These are phyloP conservation scores for Sugiyamaella valdiviana DNA, from an alignment of 805 yeast species.

Conservation along the genomic window DNA sequence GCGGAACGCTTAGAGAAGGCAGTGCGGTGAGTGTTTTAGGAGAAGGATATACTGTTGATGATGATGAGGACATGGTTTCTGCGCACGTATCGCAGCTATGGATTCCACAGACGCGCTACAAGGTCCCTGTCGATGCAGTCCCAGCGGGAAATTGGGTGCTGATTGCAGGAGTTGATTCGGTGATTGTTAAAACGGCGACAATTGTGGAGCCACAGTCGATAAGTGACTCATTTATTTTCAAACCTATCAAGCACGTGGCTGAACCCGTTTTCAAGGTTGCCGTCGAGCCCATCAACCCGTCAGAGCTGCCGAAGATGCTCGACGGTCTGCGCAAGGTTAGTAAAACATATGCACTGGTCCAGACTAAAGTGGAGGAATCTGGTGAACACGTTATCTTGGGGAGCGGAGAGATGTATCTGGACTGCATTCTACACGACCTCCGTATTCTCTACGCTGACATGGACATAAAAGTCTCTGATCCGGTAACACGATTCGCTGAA, in stretches of 20 bases:
- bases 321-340: conserved; percentile 61
- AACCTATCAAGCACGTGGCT: conserved; percentile 40
- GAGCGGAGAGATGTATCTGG: conserved; percentile 83
- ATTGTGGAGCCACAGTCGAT: conserved; percentile 22
- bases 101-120: conserved; percentile 68
- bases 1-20: conserved; percentile 52
- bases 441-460: conserved; percentile 56
- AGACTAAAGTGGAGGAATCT: conserved; percentile 73
- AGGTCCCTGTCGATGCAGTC: conserved; percentile 46
- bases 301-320: conserved; percentile 66
- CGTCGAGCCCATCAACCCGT: conserved; percentile 72
- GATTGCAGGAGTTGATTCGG: conserved; percentile 54
- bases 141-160: conserved; percentile 65
- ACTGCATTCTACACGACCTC: conserved; percentile 73
- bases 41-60: conserved; percentile 41
- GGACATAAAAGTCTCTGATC: conserved; percentile 77
- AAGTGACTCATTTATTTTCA: conserved; percentile 33
- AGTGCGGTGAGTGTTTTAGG: conserved; percentile 50
- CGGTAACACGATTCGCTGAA: conserved; percentile 74
- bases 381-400: conserved; percentile 81
- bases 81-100: conserved; percentile 31
- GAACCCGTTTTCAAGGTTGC: conserved; percentile 72
- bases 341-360: conserved; percentile 59
- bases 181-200: conserved; percentile 56
- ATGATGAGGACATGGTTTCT: conserved; percentile 49